Percentiles rank a stretch among this genome's conserved stretches.
These are phyloP conservation scores for Flaveria brownii DNA, from an alignment of 129 eudicot genomes.

Conservation along the genomic window DNA sequence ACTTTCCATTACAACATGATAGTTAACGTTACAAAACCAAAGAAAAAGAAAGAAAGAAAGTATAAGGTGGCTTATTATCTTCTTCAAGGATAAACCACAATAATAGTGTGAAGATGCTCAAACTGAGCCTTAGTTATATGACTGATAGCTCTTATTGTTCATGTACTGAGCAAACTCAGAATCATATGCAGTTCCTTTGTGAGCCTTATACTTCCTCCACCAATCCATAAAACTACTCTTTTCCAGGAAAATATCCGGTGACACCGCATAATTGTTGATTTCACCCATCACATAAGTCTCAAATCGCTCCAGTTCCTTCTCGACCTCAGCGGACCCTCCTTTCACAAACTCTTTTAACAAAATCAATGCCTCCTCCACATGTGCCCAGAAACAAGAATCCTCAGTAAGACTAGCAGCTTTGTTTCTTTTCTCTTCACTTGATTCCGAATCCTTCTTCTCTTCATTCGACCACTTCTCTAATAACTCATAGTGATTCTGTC, in stretches of 20 bases:
- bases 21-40: neutral
- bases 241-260: constrained; percentile 42
- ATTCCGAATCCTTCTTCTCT: constrained; percentile 4
- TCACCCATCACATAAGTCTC: constrained; percentile 38
- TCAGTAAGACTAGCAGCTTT: constrained; percentile 44
- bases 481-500: constrained; percentile 39
- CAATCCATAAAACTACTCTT: constrained; percentile 47
- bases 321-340: neutral
- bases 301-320: constrained; percentile 25
- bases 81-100: neutral
- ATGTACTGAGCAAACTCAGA: constrained; percentile 34
- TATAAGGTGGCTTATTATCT: neutral
- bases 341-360: constrained; percentile 5
- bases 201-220: constrained; percentile 40
- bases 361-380: constrained; percentile 55
- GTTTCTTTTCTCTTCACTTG: neutral
- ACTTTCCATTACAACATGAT: neutral
- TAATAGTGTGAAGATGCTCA: neutral
- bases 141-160: constrained; percentile 7
- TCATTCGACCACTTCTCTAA: constrained; percentile 45
- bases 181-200: constrained; percentile 21
- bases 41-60: neutral
- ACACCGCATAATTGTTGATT: constrained; percentile 28
- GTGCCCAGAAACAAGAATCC: constrained; percentile 68
- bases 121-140: neutral